phyloP scores from a whole-genome alignment of 2,329 filamentous ascomycete genomes.

The Penicillium verrucosum region DNA sequence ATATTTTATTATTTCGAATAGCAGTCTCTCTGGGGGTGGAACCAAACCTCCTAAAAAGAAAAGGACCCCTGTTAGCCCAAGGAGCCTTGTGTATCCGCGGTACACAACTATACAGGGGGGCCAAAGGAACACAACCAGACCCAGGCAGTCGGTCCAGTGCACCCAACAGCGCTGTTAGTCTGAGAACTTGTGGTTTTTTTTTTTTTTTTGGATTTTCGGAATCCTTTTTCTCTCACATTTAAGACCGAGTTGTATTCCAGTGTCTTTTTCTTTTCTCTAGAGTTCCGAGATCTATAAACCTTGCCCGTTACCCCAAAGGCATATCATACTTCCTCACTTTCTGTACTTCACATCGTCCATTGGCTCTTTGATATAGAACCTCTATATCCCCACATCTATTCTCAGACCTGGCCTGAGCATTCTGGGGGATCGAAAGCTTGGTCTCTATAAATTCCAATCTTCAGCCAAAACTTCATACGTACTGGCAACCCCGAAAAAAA shows the following conservation, averaged over 20 bases:
- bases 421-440: not conserved
- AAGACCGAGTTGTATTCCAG: slow-evolving; percentile 20
- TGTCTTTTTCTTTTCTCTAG: slow-evolving; percentile 12
- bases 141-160: slow-evolving; percentile 17
- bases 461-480: not conserved
- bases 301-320: slow-evolving; percentile 3
- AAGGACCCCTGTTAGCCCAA: slow-evolving; percentile 15
- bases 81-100: slow-evolving; percentile 24
- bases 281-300: slow-evolving; percentile 22
- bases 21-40: slow-evolving; percentile 21
- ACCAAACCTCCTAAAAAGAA: not conserved
- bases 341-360: slow-evolving; percentile 1
- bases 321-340: slow-evolving; percentile 1
- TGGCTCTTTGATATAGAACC: slow-evolving; percentile 2
- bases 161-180: slow-evolving; percentile 23
- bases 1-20: not conserved
- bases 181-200: slow-evolving; percentile 11
- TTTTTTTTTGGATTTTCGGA: not conserved
- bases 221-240: slow-evolving; percentile 15
- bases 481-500: not conserved
- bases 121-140: slow-evolving; percentile 25
- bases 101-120: slow-evolving; percentile 26
- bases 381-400: slow-evolving; percentile 1
- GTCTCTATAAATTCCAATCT: not conserved
- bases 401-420: slow-evolving; percentile 1